Evolutionary conservation across 75 land plant species (phyloP), one percentile per base, ranked within the genome.

Genomic region (Selaginella moellendorffii): DNA sequence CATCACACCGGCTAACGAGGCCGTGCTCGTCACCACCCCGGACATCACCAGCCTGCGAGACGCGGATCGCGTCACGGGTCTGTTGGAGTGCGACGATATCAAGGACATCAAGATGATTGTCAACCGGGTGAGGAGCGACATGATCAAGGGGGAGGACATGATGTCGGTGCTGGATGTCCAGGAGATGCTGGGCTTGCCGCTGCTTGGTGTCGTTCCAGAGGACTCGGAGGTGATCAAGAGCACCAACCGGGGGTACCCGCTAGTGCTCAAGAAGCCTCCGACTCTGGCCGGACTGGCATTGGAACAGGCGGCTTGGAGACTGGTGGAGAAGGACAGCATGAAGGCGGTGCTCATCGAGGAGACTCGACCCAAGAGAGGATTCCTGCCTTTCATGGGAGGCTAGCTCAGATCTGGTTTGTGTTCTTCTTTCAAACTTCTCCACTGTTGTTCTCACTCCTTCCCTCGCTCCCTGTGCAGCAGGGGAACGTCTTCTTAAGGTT

Each of bases 111-210:
- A 92, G 79, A 92, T 92, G 95, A 76, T 92, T 29, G 98, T 92
- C 65, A 92, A 92, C 52, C 61, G 98, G 64, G 98, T 88, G n/a
- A 54, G 98, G 61, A 81, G 83, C 0, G 98, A 92, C 71, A 71
- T 92, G 82, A 88, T 92, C 10, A 83, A 79, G 30, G 98, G 97
- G 21, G 98, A 92, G 69, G 98, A 92, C 66, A 92, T 92, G 98
- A 92, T 92, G 98, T 92, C 98, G 2, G 90, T 88, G 54, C 54
- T 92, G 19, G 98, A 92, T 67, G 85, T 92, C 27, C 98, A 92
- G 60, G 98, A 92, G 62, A 92, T 92, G 98, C 71, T 92, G 68
- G 98, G 98, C 0, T 58, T 92, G 58, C 68, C 96, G 0, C 68
- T 92, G 71, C 72, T 92, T 24, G 98, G 98, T 1, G 96, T 88